Evolutionary conservation across 1,284 basidiomycete species (phyloP).

Genomic region (Ustilago trichophora): DNA sequence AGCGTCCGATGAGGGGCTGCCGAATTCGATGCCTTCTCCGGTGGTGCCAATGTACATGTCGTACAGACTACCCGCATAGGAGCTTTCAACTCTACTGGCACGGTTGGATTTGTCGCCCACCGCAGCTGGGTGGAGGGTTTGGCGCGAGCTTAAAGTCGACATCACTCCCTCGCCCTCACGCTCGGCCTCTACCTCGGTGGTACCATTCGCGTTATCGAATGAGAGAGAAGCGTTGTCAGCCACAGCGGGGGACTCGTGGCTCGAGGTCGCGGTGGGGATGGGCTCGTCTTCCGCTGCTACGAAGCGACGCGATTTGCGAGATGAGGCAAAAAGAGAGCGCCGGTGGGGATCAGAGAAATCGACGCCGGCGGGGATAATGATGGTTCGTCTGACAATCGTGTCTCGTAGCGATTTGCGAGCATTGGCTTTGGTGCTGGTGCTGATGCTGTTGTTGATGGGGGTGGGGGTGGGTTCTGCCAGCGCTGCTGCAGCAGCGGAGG

Average conservation of each 20-base stretch:
- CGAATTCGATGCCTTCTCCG: slow-evolving; percentile 15
- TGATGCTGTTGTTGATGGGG: too few species aligned
- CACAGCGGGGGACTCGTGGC: not conserved
- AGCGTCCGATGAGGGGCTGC: slow-evolving; percentile 19
- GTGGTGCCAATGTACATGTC: slow-evolving; percentile 46
- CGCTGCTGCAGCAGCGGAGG: too few species aligned
- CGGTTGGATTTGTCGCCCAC: slow-evolving; percentile 7
- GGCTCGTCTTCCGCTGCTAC: slow-evolving; percentile 24
- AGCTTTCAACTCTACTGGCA: slow-evolving; percentile 26
- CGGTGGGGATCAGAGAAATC: slow-evolving; percentile 25
- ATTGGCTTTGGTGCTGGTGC: not conserved
- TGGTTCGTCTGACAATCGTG: slow-evolving; percentile 57
- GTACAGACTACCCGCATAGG: slow-evolving; percentile 56
- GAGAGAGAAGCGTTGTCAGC: not conserved
- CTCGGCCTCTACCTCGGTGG: not conserved
- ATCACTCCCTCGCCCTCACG: slow-evolving; percentile 1
- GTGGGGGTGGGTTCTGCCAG: too few species aligned
- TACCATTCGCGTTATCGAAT: not conserved
- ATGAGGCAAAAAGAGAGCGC: slow-evolving; percentile 35
- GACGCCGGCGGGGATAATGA: slow-evolving; percentile 53
- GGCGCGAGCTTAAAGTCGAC: slow-evolving; percentile 12
- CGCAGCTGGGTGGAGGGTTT: slow-evolving; percentile 16
- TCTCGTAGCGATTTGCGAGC: slow-evolving; percentile 50
- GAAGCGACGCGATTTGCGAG: slow-evolving; percentile 45
- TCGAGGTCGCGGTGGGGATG: slow-evolving; percentile 7